Base-by-base conservation (phyloP, 495 filamentous ascomycete genomes). In the Penicillium pulvis region DNA sequence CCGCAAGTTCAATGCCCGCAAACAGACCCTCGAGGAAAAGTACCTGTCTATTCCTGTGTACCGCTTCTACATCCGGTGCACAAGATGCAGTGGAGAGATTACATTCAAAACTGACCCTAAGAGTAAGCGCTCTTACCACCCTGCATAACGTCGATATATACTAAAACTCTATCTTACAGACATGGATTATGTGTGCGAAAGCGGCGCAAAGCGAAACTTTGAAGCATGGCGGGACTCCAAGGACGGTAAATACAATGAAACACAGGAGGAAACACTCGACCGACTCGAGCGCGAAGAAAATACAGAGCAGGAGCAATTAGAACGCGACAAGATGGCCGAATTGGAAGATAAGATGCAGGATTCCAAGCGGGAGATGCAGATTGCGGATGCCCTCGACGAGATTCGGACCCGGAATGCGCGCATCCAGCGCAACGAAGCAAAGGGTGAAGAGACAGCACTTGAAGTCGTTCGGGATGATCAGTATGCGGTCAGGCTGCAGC, bases 21-120 rank as follows among this genome's bases (percentile, higher is more conserved):
- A 99, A 63, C 91, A 97, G 67, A 96, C 89, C 8, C 91, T 90
- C 6, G 91, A 94, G 42, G 92, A 98, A 67, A 90, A 88, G 61
- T 99, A 99, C 77, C 85, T 93, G 57, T 79, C 79, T 53, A 96
- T 99, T 59, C 83, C 89, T 59, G 93, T 98, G 54, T 94, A 87
- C 79, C 85, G 93, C 1, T 97, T 98, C 80, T 96, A 93, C 73
- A 98, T 98, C 66, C 82, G 90, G 2, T 99, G 95, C 75, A 97
- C 94, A 58, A 77, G 92, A 46, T 99, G 95, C 73, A 84, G 78
- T 41, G 88, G 82, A 17, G 92, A 98, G 71, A 96, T 99, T 65
- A 92, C 91, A 0, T 98, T 97, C 79, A 88, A 89, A 58, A 98
- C 95, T 0, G 94, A 98, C 58, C 95, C 95, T 0, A 93, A 93